Evolutionary conservation across 2,329 filamentous ascomycete species (phyloP).

Genomic region (Plenodomus tracheiphilus): DNA sequence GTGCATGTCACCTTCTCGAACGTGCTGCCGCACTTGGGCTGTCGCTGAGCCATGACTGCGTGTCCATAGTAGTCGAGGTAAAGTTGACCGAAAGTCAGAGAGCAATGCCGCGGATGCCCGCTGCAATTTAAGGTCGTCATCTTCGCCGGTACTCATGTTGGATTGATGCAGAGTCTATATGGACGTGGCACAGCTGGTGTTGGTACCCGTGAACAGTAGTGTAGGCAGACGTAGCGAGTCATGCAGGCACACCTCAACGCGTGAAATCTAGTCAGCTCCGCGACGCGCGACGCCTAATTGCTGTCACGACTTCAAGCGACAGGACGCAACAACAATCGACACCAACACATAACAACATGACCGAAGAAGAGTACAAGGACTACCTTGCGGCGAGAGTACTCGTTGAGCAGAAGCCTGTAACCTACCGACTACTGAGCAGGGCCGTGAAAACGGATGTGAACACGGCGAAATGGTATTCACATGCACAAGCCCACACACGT

Average conservation of each 20-base stretch:
- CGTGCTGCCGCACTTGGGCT: constrained; percentile 39
- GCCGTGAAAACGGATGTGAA: constrained; percentile 84
- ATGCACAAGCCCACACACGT: not conserved
- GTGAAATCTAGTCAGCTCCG: constrained; percentile 31
- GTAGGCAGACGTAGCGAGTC: constrained; percentile 24
- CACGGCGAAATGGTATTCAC: constrained; percentile 78
- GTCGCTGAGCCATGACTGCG: constrained; percentile 19
- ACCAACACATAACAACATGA: constrained; percentile 33
- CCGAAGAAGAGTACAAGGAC: constrained; percentile 65
- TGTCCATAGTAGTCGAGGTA: constrained; percentile 46
- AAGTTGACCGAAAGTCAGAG: constrained; percentile 32
- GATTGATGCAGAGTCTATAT: constrained; percentile 1
- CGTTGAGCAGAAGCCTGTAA: constrained; percentile 75
- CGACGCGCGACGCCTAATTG: constrained; percentile 17
- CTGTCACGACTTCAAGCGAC: not conserved
- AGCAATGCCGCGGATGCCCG: constrained; percentile 46
- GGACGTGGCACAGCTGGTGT: not conserved
- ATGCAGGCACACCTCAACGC: constrained; percentile 29
- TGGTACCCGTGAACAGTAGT: not conserved
- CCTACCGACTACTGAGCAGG: constrained; percentile 82
- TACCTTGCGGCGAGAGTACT: constrained; percentile 77
- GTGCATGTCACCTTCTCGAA: constrained; percentile 47
- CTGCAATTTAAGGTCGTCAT: constrained; percentile 52
- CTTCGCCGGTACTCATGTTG: constrained; percentile 46
- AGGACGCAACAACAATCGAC: not conserved